Base-by-base conservation (phyloP, 2,329 filamentous ascomycete species). In the Juglanconis sp. region DNA sequence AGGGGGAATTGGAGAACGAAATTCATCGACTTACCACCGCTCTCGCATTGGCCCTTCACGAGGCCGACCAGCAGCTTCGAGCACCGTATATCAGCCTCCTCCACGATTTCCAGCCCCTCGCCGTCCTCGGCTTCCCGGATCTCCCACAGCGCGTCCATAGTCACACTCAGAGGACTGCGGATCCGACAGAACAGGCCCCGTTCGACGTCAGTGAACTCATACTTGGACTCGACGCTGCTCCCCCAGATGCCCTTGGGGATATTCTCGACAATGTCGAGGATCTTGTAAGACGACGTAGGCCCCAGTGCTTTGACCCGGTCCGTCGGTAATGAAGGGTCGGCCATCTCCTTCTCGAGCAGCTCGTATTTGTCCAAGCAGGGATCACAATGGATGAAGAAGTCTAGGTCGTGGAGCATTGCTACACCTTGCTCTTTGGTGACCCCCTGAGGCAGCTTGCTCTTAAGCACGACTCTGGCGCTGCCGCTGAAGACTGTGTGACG, bases 141-240 rank as follows among this genome's bases (percentile, higher is more conserved):
- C 63, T 75, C 70, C 82, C 82, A 86, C 15, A 75, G 67, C 15
- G 81, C 82, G 68, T 86, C 82, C 75, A 85, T 79, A 2, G 79
- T 70, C 38, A 83, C 72, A 49, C 74, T 76, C 69, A 85, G 66
- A 24, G 82, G 81, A 46, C 79, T 80, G 48, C 72, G 73, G 57
- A 84, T 79, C 9, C 81, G 71, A 47, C 82, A 78, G 68, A 83
- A 84, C 6, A 82, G 66, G 17, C 83, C 83, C 34, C 70, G 73
- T n/a, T 72, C 72, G 17, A 80, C 71, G 63, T 82, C 71, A 17
- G 80, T 78, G 62, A 85, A 80, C 70, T 85, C 82, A 67, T 82
- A 82, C 5, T 70, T 77, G 72, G 81, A 84, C 56, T 80, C 75
- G 6, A 85, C 79, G 52, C 79, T 78, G 55, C 76, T 79, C 66